phyloP scores from a whole-genome alignment of 2,329 filamentous ascomycete genomes.

The Xylariaceae sp. region DNA sequence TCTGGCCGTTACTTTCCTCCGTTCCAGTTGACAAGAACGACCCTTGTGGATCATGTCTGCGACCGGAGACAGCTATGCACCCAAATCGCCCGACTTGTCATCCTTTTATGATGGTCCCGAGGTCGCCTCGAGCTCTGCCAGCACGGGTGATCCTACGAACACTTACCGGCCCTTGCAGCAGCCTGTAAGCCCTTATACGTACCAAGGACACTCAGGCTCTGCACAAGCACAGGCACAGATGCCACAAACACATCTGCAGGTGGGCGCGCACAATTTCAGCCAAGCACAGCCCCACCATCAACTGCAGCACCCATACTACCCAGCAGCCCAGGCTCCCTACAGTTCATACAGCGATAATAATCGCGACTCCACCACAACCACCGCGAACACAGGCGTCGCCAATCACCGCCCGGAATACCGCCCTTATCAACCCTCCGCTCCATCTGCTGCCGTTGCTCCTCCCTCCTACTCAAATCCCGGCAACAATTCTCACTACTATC shows the following conservation, averaged over 20 bases:
- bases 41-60: conserved; percentile 40
- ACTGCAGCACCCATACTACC: no score
- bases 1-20: no score
- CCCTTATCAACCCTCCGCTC: not conserved
- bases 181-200: conserved; percentile 8
- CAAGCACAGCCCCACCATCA: conserved; percentile 18
- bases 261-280: not conserved
- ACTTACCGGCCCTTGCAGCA: conserved; percentile 33
- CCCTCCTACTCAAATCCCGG: not conserved
- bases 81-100: conserved; percentile 59
- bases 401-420: conserved; percentile 8
- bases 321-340: conserved; percentile 25
- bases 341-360: conserved; percentile 25
- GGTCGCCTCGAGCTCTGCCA: conserved; percentile 25
- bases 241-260: not conserved
- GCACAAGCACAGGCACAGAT: conserved; percentile 1
- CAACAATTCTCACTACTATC: conserved; percentile 8
- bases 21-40: no score
- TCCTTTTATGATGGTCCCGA: conserved; percentile 47
- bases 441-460: not conserved
- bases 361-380: conserved; percentile 24
- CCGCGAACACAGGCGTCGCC: conserved; percentile 22
- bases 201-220: not conserved
- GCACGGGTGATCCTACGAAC: conserved; percentile 11
- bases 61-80: conserved; percentile 51